Evolutionary conservation across 208 protist species (phyloP).

Genomic region (Leishmania arabica): DNA sequence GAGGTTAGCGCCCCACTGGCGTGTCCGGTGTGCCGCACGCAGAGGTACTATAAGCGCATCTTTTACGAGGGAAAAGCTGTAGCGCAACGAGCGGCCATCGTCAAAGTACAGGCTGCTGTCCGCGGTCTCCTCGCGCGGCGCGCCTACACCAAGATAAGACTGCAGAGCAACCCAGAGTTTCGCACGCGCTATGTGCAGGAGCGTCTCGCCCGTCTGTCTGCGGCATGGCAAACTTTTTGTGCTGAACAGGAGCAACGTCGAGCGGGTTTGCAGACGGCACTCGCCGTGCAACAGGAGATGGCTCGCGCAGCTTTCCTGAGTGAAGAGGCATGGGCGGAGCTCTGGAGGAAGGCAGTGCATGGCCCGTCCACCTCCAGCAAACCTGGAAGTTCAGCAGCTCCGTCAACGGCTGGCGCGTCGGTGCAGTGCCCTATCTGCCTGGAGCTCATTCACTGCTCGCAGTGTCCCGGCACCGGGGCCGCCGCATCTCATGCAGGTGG

Average conservation of each 20-base stretch:
- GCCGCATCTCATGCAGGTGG: background rate
- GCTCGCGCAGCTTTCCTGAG: slow-evolving; percentile 55
- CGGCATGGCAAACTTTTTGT: slow-evolving; percentile 57
- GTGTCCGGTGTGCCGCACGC: slow-evolving; percentile 81
- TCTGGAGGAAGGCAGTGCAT: slow-evolving; percentile 23
- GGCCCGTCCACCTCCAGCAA: background rate
- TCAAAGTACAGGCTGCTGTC: slow-evolving; percentile 72
- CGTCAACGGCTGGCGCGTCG: background rate
- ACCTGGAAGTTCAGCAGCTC: background rate
- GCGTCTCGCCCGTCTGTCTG: slow-evolving; percentile 61
- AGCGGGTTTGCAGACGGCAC: slow-evolving; percentile 32
- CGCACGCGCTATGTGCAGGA: slow-evolving; percentile 59
- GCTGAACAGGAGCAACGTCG: slow-evolving; percentile 40
- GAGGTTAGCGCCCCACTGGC: slow-evolving; percentile 41
- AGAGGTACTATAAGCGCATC: slow-evolving; percentile 81
- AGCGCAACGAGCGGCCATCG: slow-evolving; percentile 75
- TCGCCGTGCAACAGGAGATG: slow-evolving; percentile 55
- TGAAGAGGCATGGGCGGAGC: slow-evolving; percentile 48
- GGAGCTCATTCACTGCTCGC: slow-evolving; percentile 34
- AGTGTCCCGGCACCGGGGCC: slow-evolving; percentile 5
- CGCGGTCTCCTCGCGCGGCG: slow-evolving; percentile 67
- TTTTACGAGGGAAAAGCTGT: slow-evolving; percentile 84
- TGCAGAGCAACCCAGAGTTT: slow-evolving; percentile 58
- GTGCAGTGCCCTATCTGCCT: slow-evolving; percentile 63
- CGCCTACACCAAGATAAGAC: slow-evolving; percentile 50